Percentiles rank a stretch among this genome's conserved stretches.
These are phyloP conservation scores for Tetrapisispora namnaoensis DNA, from an alignment of 805 yeast species.

Conservation along the genomic window DNA sequence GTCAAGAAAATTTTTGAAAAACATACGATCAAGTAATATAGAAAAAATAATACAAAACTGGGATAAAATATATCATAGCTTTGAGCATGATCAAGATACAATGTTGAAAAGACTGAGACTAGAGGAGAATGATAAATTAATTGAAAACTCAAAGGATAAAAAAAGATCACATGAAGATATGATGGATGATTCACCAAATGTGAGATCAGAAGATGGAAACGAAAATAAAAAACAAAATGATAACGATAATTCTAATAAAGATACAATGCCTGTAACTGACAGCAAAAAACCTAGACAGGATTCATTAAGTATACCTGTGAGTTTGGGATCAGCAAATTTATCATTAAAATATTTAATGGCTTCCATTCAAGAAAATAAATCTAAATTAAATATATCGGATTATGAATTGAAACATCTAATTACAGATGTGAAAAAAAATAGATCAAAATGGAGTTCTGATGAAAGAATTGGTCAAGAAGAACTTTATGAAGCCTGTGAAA, in stretches of 20 bases:
- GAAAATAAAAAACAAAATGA: slow-evolving; percentile 10
- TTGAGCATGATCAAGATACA: slow-evolving; percentile 68
- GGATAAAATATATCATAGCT: slow-evolving; percentile 63
- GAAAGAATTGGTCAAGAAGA: slow-evolving; percentile 96
- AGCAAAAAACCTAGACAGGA: slow-evolving; percentile 22
- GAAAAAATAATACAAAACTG: slow-evolving; percentile 45
- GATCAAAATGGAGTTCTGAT: slow-evolving; percentile 97
- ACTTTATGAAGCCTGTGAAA: slow-evolving; percentile 93
- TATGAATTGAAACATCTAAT: slow-evolving; percentile 74
- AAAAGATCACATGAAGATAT: slow-evolving; percentile 1
- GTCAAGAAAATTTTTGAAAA: slow-evolving; percentile 28
- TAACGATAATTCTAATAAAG: slow-evolving; percentile 21
- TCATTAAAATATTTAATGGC: slow-evolving; percentile 72
- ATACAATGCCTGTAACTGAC: slow-evolving; percentile 15
- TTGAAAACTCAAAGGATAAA: slow-evolving; percentile 28
- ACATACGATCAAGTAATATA: slow-evolving; percentile 26
- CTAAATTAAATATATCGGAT: slow-evolving; percentile 66
- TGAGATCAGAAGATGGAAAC: neutral
- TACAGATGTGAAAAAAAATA: slow-evolving; percentile 85
- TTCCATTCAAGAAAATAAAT: slow-evolving; percentile 70
- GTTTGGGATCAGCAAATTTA: slow-evolving; percentile 64
- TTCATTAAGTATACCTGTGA: slow-evolving; percentile 28
- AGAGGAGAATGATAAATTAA: slow-evolving; percentile 69
- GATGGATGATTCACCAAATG: neutral
- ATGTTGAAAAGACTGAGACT: slow-evolving; percentile 63